Base-by-base conservation (phyloP, 2,329 filamentous ascomycete species). In the Penicillium sp. region DNA sequence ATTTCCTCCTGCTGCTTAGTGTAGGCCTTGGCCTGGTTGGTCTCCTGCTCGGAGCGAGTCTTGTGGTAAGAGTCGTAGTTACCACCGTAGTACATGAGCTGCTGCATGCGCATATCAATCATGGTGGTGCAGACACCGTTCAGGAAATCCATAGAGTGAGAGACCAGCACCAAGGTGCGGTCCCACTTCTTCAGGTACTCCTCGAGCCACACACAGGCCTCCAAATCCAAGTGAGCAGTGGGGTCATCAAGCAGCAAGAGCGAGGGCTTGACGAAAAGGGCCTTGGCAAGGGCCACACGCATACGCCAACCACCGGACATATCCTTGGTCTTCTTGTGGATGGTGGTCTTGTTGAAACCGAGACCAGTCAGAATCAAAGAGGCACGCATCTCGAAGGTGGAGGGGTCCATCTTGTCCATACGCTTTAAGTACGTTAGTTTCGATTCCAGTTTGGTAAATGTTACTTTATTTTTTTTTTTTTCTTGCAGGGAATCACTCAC, bases 231-330 rank as follows among this genome's bases (percentile, higher is more conserved):
- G 86, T 99, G 95, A 73, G 95, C 95, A 64, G 95, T 99, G 44
- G 95, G 95, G 82, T 99, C 95, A 75, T 99, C 95, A 70, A 99
- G 92, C 65, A 99, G 85, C 50, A 99, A 87, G 56, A 99, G 84
- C 19, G 92, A 95, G 35, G 96, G 95, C 85, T 96, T 96, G 80
- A 99, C 93, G 82, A 99, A 99, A 52, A 99, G 88, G 56, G 95
- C 95, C 84, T 98, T 97, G 75, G 85, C 95, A 60, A 99, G 88
- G 56, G 95, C 95, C 58, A 99, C 95, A 85, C 96, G 91, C 95
- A 99, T 99, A 84, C 93, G 88, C 95, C 95, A 99, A 70, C 95
- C 95, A 91, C 95, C 95, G 65, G 95, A 99, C 96, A 99, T 99
- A 77, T 99, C 96, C 86, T 98, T 99, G 70, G 96, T 99, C 87